These are phyloP conservation scores for Neurospora tetraspora DNA, from an alignment of 495 filamentous ascomycete species.

Conservation along the genomic window DNA sequence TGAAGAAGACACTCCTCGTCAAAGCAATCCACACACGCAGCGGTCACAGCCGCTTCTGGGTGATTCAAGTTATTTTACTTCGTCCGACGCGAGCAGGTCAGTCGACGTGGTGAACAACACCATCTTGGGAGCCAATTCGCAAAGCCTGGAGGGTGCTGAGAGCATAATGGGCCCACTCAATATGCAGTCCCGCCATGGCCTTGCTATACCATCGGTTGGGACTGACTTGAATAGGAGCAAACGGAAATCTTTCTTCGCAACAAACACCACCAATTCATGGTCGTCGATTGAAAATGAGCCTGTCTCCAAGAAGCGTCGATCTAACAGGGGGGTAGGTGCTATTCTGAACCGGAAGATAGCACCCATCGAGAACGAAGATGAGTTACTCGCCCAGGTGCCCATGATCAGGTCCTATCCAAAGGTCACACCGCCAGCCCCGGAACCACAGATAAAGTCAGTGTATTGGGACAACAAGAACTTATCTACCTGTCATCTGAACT, in stretches of 20 bases:
- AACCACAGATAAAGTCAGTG: conserved; percentile 19
- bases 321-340: conserved; percentile 14
- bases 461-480: conserved; percentile 42
- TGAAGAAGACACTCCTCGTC: conserved; percentile 13
- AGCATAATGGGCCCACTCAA: conserved; percentile 33
- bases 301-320: conserved; percentile 37
- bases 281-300: conserved; percentile 17
- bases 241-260: conserved; percentile 30
- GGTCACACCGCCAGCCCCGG: conserved; percentile 35
- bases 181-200: conserved; percentile 26
- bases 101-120: conserved; percentile 28
- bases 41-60: conserved; percentile 6
- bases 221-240: conserved; percentile 29
- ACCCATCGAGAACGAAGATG: conserved; percentile 20
- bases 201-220: conserved; percentile 14
- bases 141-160: conserved; percentile 36
- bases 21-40: conserved; percentile 7
- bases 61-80: conserved; percentile 6
- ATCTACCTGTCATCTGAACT: conserved; percentile 39
- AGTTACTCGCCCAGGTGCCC: conserved; percentile 29
- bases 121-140: conserved; percentile 26
- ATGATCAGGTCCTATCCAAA: conserved; percentile 21
- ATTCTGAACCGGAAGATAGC: not conserved
- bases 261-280: conserved; percentile 25
- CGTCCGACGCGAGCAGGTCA: conserved; percentile 16